phyloP scores from a whole-genome alignment of 345 rosid genomes.

The Citropsis articulata region DNA sequence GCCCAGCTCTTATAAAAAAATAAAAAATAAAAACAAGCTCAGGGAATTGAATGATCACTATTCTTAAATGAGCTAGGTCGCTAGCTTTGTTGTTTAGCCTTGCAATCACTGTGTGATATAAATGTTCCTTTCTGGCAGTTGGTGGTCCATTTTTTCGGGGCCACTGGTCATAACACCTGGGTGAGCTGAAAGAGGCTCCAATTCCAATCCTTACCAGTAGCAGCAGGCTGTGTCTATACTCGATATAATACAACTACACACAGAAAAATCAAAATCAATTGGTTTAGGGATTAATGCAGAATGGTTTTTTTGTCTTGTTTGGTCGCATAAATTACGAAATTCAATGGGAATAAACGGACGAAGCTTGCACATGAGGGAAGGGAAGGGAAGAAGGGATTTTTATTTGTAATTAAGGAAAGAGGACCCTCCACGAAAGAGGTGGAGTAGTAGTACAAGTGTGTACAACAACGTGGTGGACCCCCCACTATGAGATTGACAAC shows the following conservation, averaged over 20 bases:
- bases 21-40: neutral
- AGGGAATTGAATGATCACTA: neutral
- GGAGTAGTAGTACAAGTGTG: neutral
- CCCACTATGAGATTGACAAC: neutral
- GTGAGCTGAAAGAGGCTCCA: conserved; percentile 9
- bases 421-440: neutral
- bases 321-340: conserved; percentile 20
- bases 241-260: neutral
- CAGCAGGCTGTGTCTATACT: neutral
- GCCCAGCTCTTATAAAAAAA: too few species aligned
- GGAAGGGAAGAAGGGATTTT: neutral
- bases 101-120: conserved; percentile 10
- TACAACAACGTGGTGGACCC: conserved; percentile 13
- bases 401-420: neutral
- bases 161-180: conserved; percentile 14
- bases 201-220: conserved; percentile 3
- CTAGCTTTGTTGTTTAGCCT: neutral
- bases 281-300: neutral
- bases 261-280: neutral
- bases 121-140: conserved; percentile 1
- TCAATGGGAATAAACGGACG: conserved; percentile 28
- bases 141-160: conserved; percentile 14
- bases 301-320: conserved; percentile 42
- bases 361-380: neutral
- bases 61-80: neutral